Evolutionary conservation across 2,329 filamentous ascomycete species (phyloP).

Genomic region (Diplocarpon mali): DNA sequence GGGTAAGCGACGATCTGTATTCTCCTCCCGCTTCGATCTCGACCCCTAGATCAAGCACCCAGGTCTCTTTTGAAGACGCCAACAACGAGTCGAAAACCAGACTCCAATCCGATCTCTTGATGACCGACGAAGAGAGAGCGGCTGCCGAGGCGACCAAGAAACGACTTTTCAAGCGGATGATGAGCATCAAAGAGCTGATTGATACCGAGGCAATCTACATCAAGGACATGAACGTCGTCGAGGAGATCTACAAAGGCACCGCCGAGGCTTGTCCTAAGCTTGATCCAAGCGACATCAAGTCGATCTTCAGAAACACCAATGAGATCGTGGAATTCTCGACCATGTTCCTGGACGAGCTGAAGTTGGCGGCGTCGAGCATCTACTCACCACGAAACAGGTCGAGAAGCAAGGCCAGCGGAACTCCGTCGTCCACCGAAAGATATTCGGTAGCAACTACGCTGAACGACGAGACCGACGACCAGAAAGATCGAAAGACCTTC

Average conservation of each 20-base stretch:
- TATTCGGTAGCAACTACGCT: slow-evolving; percentile 20
- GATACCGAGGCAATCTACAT: slow-evolving; percentile 89
- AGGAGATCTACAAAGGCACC: slow-evolving; percentile 95
- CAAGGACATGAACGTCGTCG: slow-evolving; percentile 91
- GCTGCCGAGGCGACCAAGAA: slow-evolving; percentile 48
- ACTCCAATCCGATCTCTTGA: not conserved
- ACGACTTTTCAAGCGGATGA: slow-evolving; percentile 67
- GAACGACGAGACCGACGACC: slow-evolving; percentile 22
- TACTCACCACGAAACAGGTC: slow-evolving; percentile 51
- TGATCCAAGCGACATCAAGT: slow-evolving; percentile 72
- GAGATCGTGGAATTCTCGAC: slow-evolving; percentile 84
- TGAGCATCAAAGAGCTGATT: slow-evolving; percentile 82
- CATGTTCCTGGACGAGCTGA: slow-evolving; percentile 66
- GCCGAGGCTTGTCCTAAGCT: slow-evolving; percentile 72
- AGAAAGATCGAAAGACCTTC: slow-evolving; percentile 25
- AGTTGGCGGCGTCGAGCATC: slow-evolving; percentile 66
- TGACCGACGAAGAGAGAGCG: slow-evolving; percentile 29
- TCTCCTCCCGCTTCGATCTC: slow-evolving; percentile 23
- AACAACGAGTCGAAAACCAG: slow-evolving; percentile 9
- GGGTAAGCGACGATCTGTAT: slow-evolving; percentile 24
- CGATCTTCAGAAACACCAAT: slow-evolving; percentile 86
- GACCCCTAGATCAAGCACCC: slow-evolving; percentile 25
- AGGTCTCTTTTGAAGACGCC: slow-evolving; percentile 20
- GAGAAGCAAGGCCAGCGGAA: slow-evolving; percentile 24
- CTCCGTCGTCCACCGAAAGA: slow-evolving; percentile 14